These are phyloP conservation scores for Silene uniflora DNA, from an alignment of 148 eudicot species.

Conservation along the genomic window DNA sequence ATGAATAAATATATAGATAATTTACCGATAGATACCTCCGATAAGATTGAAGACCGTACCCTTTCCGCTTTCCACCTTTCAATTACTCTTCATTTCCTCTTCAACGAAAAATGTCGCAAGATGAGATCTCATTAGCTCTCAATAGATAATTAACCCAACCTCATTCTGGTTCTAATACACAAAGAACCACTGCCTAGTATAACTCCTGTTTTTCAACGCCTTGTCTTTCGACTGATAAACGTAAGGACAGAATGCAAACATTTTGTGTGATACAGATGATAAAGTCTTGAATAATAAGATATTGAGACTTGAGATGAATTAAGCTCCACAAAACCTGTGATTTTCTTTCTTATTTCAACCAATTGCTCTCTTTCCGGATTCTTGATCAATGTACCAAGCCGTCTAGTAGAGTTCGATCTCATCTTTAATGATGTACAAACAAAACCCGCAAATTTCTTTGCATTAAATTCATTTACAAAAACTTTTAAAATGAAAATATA, in stretches of 20 bases:
- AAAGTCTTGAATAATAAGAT: background rate
- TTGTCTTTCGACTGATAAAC: too few relatives aligned
- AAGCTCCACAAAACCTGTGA: constrained; percentile 1
- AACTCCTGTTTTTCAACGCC: too few relatives aligned
- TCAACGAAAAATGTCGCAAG: too few relatives aligned
- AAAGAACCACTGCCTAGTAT: too few relatives aligned
- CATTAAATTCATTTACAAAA: constrained; percentile 1
- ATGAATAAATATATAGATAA: too few relatives aligned
- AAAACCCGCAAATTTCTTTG: constrained; percentile 2
- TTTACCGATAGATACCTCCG: too few relatives aligned
- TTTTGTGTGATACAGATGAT: background rate
- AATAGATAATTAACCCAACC: too few relatives aligned
- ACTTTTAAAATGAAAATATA: background rate
- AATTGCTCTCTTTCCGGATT: constrained; percentile 4
- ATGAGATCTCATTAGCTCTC: too few relatives aligned
- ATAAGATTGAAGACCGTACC: too few relatives aligned
- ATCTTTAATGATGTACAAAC: background rate
- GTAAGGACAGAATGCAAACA: background rate
- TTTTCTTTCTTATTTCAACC: constrained; percentile 5
- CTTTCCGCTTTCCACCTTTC: too few relatives aligned
- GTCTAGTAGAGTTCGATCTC: background rate
- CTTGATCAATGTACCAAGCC: constrained; percentile 4
- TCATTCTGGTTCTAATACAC: too few relatives aligned
- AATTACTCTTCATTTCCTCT: too few relatives aligned
- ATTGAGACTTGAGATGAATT: background rate